These are phyloP conservation scores for Rhizopus delemar DNA, from an alignment of 371 early-diverging fungal species.

Conservation along the genomic window DNA sequence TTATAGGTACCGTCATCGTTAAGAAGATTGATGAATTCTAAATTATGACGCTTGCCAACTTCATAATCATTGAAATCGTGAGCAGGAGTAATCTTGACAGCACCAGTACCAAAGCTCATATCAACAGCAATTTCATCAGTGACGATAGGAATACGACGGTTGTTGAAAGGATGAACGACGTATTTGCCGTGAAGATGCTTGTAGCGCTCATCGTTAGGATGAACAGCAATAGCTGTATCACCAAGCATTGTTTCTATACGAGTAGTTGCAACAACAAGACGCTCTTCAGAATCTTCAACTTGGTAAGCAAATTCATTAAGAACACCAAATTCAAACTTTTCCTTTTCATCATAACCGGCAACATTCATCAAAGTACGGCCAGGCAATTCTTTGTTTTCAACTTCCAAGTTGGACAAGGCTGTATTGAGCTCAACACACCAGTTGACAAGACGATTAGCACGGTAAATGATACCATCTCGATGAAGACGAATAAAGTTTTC, in stretches of 20 bases:
- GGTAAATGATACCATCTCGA: constrained; percentile 97
- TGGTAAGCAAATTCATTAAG: constrained; percentile 89
- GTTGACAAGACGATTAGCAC: constrained; percentile 97
- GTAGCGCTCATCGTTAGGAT: constrained; percentile 84
- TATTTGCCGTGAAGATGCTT: constrained; percentile 91
- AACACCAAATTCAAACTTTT: constrained; percentile 98
- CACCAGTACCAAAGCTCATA: constrained; percentile 98
- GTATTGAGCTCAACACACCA: constrained; percentile 99
- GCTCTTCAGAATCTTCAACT: constrained; percentile 83
- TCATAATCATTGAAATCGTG: constrained; percentile 99
- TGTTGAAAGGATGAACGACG: constrained; percentile 95
- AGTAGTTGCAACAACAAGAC: constrained; percentile 96
- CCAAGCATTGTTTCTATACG: constrained; percentile 99
- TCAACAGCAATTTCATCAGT: constrained; percentile 93
- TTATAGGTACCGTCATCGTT: constrained; percentile 97
- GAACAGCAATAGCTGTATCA: constrained; percentile 97
- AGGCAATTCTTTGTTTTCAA: constrained; percentile 88
- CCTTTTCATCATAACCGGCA: constrained; percentile 88
- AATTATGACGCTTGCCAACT: constrained; percentile 94
- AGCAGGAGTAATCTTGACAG: constrained; percentile 99
- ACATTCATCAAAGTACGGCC: constrained; percentile 85
- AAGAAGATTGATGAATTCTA: constrained; percentile 92
- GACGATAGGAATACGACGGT: constrained; percentile 90
- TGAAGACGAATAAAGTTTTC: constrained; percentile 97
- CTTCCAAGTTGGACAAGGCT: constrained; percentile 97